Conservation (phyloP, 192 early-diverging fungal genomes). For the Entomortierella parvispora region DNA sequence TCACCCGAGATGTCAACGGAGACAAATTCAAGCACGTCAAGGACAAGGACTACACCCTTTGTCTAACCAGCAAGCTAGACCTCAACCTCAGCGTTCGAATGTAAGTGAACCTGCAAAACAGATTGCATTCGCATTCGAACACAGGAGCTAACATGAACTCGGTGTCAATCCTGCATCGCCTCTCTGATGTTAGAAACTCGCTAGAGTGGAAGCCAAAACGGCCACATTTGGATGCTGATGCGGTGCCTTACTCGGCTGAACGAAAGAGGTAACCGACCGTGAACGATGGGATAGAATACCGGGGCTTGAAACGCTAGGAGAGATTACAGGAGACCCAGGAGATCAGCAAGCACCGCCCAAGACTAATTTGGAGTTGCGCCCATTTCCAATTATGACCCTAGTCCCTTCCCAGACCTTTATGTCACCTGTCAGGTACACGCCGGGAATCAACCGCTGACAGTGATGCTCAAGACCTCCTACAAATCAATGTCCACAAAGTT, state of each 20-base stretch:
- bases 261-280: conserved; percentile 33
- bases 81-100: conserved; percentile 70
- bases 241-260: conserved; percentile 47
- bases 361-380: too few species aligned
- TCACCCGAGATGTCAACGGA: conserved; percentile 34
- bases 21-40: conserved; percentile 49
- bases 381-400: conserved; percentile 8
- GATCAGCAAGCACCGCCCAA: too few species aligned
- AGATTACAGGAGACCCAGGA: neutral
- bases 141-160: neutral
- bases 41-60: conserved; percentile 80
- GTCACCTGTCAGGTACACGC: conserved; percentile 74
- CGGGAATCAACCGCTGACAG: conserved; percentile 72
- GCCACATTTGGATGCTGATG: conserved; percentile 28
- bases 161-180: neutral
- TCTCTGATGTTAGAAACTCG: conserved; percentile 35
- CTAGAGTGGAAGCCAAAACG: conserved; percentile 37
- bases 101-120: conserved; percentile 44
- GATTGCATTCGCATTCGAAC: neutral
- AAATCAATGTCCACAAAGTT: conserved; percentile 71
- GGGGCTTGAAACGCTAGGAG: conserved; percentile 38
- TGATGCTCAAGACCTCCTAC: conserved; percentile 73
- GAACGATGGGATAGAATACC: conserved; percentile 29
- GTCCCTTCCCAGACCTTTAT: conserved; percentile 66
- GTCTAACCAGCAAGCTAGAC: conserved; percentile 72